Evolutionary conservation across 495 filamentous ascomycete genomes (phyloP), one percentile per base, ranked within the genome.

Genomic region (Astrothelium subdiscretum): DNA sequence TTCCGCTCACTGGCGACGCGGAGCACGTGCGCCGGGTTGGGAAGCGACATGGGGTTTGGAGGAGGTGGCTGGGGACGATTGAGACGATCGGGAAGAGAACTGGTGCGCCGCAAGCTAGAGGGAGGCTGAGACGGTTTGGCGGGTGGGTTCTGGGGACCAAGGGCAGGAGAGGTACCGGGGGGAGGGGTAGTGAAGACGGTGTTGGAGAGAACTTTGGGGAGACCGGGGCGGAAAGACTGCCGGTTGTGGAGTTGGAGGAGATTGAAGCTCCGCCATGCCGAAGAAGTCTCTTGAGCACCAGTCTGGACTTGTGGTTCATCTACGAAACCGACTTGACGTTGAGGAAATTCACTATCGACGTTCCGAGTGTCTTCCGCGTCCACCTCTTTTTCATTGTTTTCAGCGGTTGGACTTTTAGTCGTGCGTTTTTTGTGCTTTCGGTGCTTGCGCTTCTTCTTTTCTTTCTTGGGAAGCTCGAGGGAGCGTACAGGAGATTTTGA

Each of bases 1-100:
- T 10, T 29, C 20, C 15, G 24, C 44, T 20, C 26, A 27, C 26
- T 12, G 35, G 24, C 40, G 38, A 58, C 40, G 26, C 62, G 18
- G 63, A 48, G 26, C 43, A n/a, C 3, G 62, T 26, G 13, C 62
- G 40, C 74, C 70, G 57, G 69, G 70, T 59, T 57, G 63, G 65
- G 31, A 62, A 26, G 18, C 18, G 52, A 38, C 57, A 32, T 26
- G 4, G 71, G 68, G 31, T 73, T 77, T 58, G 70, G 62, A 58
- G 35, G 35, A 67, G 71, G 59, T 68, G 63, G 31, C n/a, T 35
- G 31, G 15, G 58, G 48, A 38, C 83, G 82, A 68, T 81, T 84
- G 31, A 88, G 81, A 18, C 81, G 78, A 64, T 86, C 86, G 0
- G 91, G 91, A 2, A 95, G 79, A 0, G 91, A 95, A 68, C 83